Base-by-base conservation (phyloP, 306 rosid species). In the Phaseolus lunatus region DNA sequence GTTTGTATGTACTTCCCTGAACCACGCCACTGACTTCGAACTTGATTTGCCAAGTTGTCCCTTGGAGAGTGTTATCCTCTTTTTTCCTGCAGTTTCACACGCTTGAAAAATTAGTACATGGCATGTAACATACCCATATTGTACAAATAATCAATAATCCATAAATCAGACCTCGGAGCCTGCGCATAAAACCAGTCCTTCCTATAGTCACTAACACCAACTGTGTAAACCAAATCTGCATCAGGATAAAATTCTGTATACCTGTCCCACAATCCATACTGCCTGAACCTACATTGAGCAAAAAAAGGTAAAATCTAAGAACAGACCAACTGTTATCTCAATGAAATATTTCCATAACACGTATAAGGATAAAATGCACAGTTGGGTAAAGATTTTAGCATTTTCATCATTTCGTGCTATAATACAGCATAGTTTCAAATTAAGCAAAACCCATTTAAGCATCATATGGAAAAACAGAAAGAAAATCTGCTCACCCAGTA, bases 251-350 rank as follows among this genome's bases (percentile, higher is more conserved):
- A 71, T 10, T 94, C 97, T 62, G 93, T 41, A 45, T 90, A 92
- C 84, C 97, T 89, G 64, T 90, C 96, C 98, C 98, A 94, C 72
- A 94, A 78, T 62, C 97, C 97, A 72, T 92, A 92, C 75, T 94
- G 97, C 81, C 96, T 87, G 78, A 85, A 94, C 89, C 98, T 91
- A 82, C n/a, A 75, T 75, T 65, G 45, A 49, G 27, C 78, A 33
- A 54, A 64, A 11, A 39, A 68, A 41, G 37, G 49, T 24, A 65
- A 79, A 67, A 71, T 56, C 76, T n/a, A 50, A 79, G 70, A 59
- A 53, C 61, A 65, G 48, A 65, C 44, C 22, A 73, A 67, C 18
- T 5, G 33, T 63, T 39, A 78, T 29, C 43, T 70, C 59, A 24
- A 75, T 70, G 64, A 78, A 85, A 73, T n/a, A 81, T 49, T 35